A percentile compares a stretch with the other conserved stretches of the same genome.
phyloP scores from a whole-genome alignment of 441 rosid genomes.

The Brassica hybrid region DNA sequence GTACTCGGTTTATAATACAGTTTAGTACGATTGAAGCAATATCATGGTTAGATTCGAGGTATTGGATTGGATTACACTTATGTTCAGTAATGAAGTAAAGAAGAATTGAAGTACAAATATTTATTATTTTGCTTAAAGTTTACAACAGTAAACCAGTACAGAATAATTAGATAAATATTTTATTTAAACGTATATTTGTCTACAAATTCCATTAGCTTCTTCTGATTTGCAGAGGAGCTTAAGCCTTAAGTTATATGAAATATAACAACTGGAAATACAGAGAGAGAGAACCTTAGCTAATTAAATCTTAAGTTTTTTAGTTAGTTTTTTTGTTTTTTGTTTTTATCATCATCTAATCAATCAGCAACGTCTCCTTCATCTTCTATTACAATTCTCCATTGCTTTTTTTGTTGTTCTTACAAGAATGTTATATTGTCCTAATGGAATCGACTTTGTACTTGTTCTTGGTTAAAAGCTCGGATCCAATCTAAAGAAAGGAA shows the following conservation, averaged over 20 bases:
- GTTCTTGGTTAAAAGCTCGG: constrained; percentile 11
- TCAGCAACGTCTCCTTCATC: constrained; percentile 10
- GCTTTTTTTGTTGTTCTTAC: neutral
- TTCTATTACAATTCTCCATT: constrained; percentile 11
- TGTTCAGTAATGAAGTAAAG: constrained; percentile 23
- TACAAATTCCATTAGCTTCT: constrained; percentile 39
- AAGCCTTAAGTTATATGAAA: constrained; percentile 22
- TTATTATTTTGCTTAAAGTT: neutral
- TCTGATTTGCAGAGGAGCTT: constrained; percentile 36
- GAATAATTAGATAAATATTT: constrained; percentile 19
- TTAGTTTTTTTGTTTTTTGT: neutral
- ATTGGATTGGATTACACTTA: constrained; percentile 36
- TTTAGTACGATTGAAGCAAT: constrained; percentile 37
- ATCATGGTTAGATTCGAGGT: constrained; percentile 41
- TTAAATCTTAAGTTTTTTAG: neutral
- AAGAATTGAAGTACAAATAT: constrained; percentile 13
- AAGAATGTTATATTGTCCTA: constrained; percentile 9
- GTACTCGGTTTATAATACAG: constrained; percentile 24
- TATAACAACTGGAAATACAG: constrained; percentile 16
- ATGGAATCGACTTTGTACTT: constrained; percentile 29
- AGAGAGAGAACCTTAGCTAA: constrained; percentile 15
- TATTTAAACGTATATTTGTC: constrained; percentile 17
- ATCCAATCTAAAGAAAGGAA: constrained; percentile 31
- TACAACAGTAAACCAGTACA: constrained; percentile 29
- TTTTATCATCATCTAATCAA: constrained; percentile 24